A percentile compares a stretch with the other conserved stretches of the same genome.
Evolutionary conservation across 495 filamentous ascomycete genomes (phyloP).

Genomic region (Penicillium paradoxum): DNA sequence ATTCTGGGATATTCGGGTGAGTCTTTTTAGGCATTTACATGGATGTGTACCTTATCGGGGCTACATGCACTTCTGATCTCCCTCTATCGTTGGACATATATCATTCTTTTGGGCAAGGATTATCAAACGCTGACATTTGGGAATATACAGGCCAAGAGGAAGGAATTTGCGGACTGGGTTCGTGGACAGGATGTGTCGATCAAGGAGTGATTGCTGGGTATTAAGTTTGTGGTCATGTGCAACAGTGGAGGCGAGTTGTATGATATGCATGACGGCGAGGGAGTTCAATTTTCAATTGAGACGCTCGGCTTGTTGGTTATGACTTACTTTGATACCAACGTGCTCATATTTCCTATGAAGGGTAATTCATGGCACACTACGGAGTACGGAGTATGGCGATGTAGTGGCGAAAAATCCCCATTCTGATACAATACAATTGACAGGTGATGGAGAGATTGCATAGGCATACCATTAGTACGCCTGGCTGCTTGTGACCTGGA

Average conservation of each 20-base stretch:
- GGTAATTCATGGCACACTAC: neutral
- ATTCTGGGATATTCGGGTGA: conserved; percentile 66
- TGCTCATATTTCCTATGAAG: neutral
- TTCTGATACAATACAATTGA: too few species aligned
- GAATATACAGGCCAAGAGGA: conserved; percentile 59
- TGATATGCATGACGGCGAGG: conserved; percentile 21
- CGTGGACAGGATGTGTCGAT: conserved; percentile 35
- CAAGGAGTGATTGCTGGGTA: conserved; percentile 19
- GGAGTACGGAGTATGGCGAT: too few species aligned
- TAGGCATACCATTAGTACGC: neutral
- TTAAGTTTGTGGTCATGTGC: neutral
- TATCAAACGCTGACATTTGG: conserved; percentile 6
- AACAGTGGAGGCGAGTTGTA: conserved; percentile 13
- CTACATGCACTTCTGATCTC: neutral
- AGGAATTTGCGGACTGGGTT: conserved; percentile 73
- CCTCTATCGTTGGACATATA: neutral
- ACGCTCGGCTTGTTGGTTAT: neutral
- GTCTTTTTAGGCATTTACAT: conserved; percentile 34
- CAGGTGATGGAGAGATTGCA: neutral
- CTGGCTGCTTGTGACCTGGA: neutral
- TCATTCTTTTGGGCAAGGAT: neutral
- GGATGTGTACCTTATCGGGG: conserved; percentile 27
- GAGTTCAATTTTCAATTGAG: conserved; percentile 8
- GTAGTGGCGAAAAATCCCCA: neutral
- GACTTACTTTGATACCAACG: neutral